Evolutionary conservation across 441 rosid species (phyloP).

Genomic region (Syzygium malaccense): DNA sequence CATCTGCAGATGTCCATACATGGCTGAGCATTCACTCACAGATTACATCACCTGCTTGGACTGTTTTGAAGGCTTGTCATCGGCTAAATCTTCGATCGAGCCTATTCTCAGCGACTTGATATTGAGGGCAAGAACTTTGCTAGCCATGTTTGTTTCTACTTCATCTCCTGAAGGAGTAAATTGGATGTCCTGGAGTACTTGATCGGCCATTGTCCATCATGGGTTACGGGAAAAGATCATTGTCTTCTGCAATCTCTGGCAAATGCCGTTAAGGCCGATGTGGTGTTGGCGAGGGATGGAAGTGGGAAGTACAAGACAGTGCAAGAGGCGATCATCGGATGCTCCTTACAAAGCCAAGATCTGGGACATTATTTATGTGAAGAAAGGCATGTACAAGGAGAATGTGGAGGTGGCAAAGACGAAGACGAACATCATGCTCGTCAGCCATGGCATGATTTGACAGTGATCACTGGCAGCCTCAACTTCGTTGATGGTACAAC

Average conservation of each 20-base stretch:
- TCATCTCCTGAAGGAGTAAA: slow-evolving; percentile 15
- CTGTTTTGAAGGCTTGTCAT: slow-evolving; percentile 26
- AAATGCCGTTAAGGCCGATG: neutral
- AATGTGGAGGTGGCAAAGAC: slow-evolving; percentile 40
- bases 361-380: slow-evolving; percentile 45
- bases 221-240: neutral
- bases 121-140: slow-evolving; percentile 31
- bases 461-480: slow-evolving; percentile 46
- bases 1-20: slow-evolving; percentile 40
- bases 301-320: slow-evolving; percentile 18
- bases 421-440: slow-evolving; percentile 45
- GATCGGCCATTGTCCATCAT: neutral
- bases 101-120: slow-evolving; percentile 33
- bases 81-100: slow-evolving; percentile 9
- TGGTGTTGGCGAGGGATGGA: neutral
- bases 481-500: slow-evolving; percentile 47
- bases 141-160: slow-evolving; percentile 38
- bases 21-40: slow-evolving; percentile 70
- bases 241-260: neutral
- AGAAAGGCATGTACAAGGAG: slow-evolving; percentile 54
- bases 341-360: slow-evolving; percentile 38
- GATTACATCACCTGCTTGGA: slow-evolving; percentile 62
- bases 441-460: slow-evolving; percentile 45
- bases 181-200: neutral
- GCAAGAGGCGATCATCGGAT: slow-evolving; percentile 38